Conservation (phyloP, 2,329 filamentous ascomycete genomes). For the Whalleya microplaca region DNA sequence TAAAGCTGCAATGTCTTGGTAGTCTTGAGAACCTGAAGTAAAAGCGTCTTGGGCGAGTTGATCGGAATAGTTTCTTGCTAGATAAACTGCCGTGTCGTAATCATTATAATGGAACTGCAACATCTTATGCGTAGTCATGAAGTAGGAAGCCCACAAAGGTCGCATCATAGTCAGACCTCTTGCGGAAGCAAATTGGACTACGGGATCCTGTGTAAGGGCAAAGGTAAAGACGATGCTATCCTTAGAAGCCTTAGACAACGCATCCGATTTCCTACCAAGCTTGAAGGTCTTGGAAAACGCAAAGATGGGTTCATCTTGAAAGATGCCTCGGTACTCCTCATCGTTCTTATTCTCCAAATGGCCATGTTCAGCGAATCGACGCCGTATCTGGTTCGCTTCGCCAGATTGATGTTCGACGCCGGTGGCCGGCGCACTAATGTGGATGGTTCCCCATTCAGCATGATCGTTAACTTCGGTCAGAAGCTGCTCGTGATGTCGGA, state of each 20-base stretch:
- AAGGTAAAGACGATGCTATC: slow-evolving; percentile 74
- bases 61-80: slow-evolving; percentile 75
- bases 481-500: slow-evolving; percentile 64
- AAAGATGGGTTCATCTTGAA: slow-evolving; percentile 81
- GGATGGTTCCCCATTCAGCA: slow-evolving; percentile 81
- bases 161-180: slow-evolving; percentile 78
- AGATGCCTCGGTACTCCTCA: slow-evolving; percentile 67
- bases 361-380: slow-evolving; percentile 70
- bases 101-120: slow-evolving; percentile 78
- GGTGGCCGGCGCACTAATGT: slow-evolving; percentile 74
- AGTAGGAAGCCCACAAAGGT: slow-evolving; percentile 80
- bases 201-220: slow-evolving; percentile 75
- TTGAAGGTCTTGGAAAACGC: slow-evolving; percentile 72
- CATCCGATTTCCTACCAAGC: slow-evolving; percentile 43
- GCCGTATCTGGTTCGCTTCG: slow-evolving; percentile 66
- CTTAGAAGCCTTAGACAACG: slow-evolving; percentile 34
- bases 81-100: slow-evolving; percentile 62
- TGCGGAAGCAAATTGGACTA: slow-evolving; percentile 77
- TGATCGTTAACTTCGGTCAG: slow-evolving; percentile 76
- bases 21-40: slow-evolving; percentile 73
- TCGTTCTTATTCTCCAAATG: slow-evolving; percentile 70
- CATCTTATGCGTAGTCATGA: slow-evolving; percentile 63
- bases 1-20: slow-evolving; percentile 76
- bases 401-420: slow-evolving; percentile 73
- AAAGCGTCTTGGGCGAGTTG: slow-evolving; percentile 74